A percentile compares a stretch with the other conserved stretches of the same genome.
These are phyloP conservation scores for Pseudogymnoascus sp. DNA, from an alignment of 2,329 filamentous ascomycete genomes.

Conservation along the genomic window DNA sequence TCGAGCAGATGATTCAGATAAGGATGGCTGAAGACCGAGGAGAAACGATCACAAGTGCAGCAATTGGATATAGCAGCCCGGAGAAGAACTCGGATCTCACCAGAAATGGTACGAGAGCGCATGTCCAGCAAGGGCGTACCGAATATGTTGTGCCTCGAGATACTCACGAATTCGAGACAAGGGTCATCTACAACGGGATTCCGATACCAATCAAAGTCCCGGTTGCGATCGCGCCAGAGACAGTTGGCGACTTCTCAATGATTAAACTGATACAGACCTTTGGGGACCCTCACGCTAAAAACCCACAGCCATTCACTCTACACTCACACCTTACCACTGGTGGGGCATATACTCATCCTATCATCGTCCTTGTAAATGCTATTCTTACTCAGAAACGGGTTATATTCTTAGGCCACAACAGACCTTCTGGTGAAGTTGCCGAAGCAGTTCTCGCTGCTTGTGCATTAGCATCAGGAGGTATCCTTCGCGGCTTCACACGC, in stretches of 20 bases:
- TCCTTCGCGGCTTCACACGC: slow-evolving; percentile 88
- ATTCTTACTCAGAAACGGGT: slow-evolving; percentile 93
- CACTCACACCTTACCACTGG: slow-evolving; percentile 93
- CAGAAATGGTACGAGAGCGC: slow-evolving; percentile 54
- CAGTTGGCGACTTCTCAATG: slow-evolving; percentile 92
- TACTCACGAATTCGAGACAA: slow-evolving; percentile 95
- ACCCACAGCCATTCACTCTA: slow-evolving; percentile 73
- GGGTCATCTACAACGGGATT: slow-evolving; percentile 91
- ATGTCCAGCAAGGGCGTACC: slow-evolving; percentile 45
- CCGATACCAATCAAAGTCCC: slow-evolving; percentile 96
- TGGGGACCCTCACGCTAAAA: slow-evolving; percentile 70
- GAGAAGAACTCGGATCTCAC: slow-evolving; percentile 30
- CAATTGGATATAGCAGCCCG: slow-evolving; percentile 40
- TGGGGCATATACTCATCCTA: slow-evolving; percentile 81
- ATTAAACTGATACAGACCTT: slow-evolving; percentile 97
- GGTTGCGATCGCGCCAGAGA: slow-evolving; percentile 87
- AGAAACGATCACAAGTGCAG: slow-evolving; percentile 27
- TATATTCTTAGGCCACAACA: slow-evolving; percentile 91
- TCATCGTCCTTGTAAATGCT: slow-evolving; percentile 90
- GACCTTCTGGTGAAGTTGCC: slow-evolving; percentile 90
- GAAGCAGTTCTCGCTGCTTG: slow-evolving; percentile 98
- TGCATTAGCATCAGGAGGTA: slow-evolving; percentile 81
- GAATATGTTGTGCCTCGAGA: slow-evolving; percentile 77
- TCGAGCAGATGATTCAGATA: slow-evolving; percentile 86
- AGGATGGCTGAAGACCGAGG: slow-evolving; percentile 59